A percentile compares a stretch with the other conserved stretches of the same genome.
Conservation (phyloP, 2,329 filamentous ascomycete species). For the Cadophora gregata region DNA sequence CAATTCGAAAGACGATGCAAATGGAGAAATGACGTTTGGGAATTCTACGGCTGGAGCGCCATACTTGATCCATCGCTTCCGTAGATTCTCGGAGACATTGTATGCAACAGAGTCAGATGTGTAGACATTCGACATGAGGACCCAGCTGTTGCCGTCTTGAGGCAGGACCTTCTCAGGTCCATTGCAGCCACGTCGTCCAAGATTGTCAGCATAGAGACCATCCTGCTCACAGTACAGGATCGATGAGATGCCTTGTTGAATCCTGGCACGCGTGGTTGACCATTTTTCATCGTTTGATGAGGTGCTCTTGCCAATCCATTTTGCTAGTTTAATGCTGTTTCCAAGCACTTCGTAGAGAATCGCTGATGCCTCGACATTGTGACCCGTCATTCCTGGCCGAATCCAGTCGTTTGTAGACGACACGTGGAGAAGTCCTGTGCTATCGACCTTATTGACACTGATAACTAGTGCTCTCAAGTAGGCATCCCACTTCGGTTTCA, state of each 20-base stretch:
- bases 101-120: conserved; percentile 39
- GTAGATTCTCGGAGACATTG: conserved; percentile 35
- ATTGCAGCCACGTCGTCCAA: conserved; percentile 49
- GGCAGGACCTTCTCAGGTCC: conserved; percentile 60
- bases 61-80: conserved; percentile 49
- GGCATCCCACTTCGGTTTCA: conserved; percentile 54
- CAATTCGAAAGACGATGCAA: conserved; percentile 54
- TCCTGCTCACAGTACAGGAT: conserved; percentile 47
- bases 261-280: conserved; percentile 24
- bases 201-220: conserved; percentile 57
- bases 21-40: conserved; percentile 53
- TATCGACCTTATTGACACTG: conserved; percentile 52
- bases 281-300: conserved; percentile 27
- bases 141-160: conserved; percentile 65
- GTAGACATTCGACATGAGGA: conserved; percentile 46
- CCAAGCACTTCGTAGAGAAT: conserved; percentile 38
- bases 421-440: conserved; percentile 45
- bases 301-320: conserved; percentile 46
- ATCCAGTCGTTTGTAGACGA: conserved; percentile 40
- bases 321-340: conserved; percentile 52
- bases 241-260: conserved; percentile 32
- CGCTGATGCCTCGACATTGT: conserved; percentile 43
- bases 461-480: conserved; percentile 55
- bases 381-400: conserved; percentile 42
- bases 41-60: conserved; percentile 56